Evolutionary conservation across 345 rosid species (phyloP).

Genomic region (Odontarrhena argentea): DNA sequence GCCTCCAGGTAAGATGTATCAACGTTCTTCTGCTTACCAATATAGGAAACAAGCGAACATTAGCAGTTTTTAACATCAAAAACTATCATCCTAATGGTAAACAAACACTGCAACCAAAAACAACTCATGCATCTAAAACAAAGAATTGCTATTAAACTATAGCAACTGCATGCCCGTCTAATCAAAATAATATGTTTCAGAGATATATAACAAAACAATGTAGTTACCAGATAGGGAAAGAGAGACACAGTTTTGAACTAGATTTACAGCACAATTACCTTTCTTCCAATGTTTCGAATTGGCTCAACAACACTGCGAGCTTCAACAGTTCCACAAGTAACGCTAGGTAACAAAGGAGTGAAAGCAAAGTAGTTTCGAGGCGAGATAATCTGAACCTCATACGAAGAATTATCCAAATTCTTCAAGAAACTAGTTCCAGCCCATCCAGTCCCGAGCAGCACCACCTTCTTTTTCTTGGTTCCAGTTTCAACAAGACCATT

Average conservation of each 20-base stretch:
- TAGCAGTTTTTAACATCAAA: slow-evolving; percentile 1
- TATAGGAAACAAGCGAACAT: not conserved
- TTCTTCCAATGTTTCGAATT: slow-evolving; percentile 77
- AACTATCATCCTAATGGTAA: not conserved
- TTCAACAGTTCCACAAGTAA: slow-evolving; percentile 96
- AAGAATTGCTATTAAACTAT: not conserved
- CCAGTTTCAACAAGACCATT: slow-evolving; percentile 48
- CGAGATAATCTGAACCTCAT: slow-evolving; percentile 87
- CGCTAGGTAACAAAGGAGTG: slow-evolving; percentile 97
- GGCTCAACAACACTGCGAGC: slow-evolving; percentile 98
- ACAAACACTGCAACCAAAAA: not conserved
- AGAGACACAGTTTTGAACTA: not conserved
- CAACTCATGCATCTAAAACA: not conserved
- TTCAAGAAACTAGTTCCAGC: slow-evolving; percentile 91
- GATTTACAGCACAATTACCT: slow-evolving; percentile 47
- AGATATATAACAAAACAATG: not conserved
- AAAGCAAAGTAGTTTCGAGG: slow-evolving; percentile 98
- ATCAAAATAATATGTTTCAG: slow-evolving; percentile 12
- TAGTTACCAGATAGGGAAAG: not conserved
- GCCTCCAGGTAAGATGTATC: slow-evolving; percentile 72
- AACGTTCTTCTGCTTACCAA: slow-evolving; percentile 53
- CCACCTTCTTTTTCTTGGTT: slow-evolving; percentile 80
- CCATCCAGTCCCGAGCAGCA: slow-evolving; percentile 98
- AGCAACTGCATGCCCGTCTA: not conserved
- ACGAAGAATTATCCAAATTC: slow-evolving; percentile 61